These are phyloP conservation scores for Xylaria sp. DNA, from an alignment of 2,329 filamentous ascomycete genomes.

Conservation along the genomic window DNA sequence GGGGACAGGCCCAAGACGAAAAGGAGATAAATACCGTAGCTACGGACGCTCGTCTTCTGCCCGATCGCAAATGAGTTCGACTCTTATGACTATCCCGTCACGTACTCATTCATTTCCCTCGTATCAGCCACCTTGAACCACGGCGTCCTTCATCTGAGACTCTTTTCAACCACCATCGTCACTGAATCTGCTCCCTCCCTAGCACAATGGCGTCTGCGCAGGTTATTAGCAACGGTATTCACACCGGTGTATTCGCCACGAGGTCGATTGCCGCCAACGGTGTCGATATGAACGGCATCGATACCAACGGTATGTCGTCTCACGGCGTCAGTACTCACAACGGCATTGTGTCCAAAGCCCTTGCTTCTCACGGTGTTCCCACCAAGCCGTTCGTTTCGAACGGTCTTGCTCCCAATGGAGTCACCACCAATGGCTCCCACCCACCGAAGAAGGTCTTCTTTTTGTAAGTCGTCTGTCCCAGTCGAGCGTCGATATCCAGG, in stretches of 20 bases:
- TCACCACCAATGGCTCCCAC: constrained; percentile 5
- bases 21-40: background rate
- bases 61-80: background rate
- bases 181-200: background rate
- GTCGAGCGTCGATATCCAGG: background rate
- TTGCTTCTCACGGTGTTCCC: background rate
- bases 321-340: background rate
- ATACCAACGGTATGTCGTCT: background rate
- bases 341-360: background rate
- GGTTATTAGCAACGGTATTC: background rate
- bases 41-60: background rate
- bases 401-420: background rate
- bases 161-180: background rate
- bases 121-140: background rate
- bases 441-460: constrained; percentile 16
- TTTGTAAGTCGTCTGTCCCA: constrained; percentile 9
- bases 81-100: background rate
- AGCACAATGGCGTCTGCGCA: background rate
- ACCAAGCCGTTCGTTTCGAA: background rate
- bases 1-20: background rate
- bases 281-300: background rate
- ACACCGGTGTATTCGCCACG: background rate
- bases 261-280: background rate
- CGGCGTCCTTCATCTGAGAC: background rate
- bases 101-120: background rate